A percentile compares a stretch with the other conserved stretches of the same genome.
These are phyloP conservation scores for Biscogniauxia sp. DNA, from an alignment of 2,329 filamentous ascomycete species.

Conservation along the genomic window DNA sequence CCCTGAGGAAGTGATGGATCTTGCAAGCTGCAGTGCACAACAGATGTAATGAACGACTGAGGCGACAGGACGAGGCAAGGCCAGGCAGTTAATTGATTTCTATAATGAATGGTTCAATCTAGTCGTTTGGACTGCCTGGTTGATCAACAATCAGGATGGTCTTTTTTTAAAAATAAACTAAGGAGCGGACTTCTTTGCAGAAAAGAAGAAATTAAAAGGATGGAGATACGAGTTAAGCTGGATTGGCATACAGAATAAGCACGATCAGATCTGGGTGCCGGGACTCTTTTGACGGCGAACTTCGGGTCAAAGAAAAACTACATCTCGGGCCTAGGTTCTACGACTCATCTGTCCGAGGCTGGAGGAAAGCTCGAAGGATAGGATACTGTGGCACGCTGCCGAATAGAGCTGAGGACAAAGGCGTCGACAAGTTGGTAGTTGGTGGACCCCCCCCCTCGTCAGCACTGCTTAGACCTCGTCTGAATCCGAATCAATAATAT, in stretches of 20 bases:
- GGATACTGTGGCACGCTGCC: neutral
- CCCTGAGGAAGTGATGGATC: neutral
- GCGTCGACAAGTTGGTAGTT: neutral
- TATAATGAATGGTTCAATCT: neutral
- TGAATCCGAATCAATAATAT: neutral
- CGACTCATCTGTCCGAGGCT: neutral
- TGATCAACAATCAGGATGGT: neutral
- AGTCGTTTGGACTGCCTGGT: neutral
- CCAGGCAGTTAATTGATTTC: neutral
- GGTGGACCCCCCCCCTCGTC: neutral
- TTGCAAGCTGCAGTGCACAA: neutral
- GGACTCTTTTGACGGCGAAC: conserved; percentile 4
- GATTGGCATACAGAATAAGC: neutral
- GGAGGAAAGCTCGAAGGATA: neutral
- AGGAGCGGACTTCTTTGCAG: neutral
- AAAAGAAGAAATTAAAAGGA: neutral
- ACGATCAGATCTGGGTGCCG: neutral
- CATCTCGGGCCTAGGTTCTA: neutral
- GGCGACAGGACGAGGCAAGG: neutral
- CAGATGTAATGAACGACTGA: neutral
- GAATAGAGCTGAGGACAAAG: neutral
- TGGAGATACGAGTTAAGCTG: neutral
- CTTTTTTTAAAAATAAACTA: neutral
- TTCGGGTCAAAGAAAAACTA: conserved; percentile 9
- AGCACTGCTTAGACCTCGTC: neutral